phyloP scores from a whole-genome alignment of 2,329 filamentous ascomycete genomes.

The Colletotrichum cereale region DNA sequence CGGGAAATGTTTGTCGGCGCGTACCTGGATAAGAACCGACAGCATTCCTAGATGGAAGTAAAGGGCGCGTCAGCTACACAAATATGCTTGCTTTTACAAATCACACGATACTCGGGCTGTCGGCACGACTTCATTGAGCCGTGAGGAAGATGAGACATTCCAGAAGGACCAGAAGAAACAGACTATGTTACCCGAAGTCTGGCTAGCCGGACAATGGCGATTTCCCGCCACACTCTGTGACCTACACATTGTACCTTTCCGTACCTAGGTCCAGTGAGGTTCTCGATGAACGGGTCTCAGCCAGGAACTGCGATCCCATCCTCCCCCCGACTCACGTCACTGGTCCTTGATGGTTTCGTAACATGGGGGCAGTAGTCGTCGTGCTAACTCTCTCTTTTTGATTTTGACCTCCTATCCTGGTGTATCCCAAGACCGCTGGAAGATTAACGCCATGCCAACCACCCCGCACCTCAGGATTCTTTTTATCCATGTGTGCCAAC shows the following conservation, averaged over 20 bases:
- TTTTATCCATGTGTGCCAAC: not conserved
- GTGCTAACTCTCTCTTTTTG: conserved; percentile 11
- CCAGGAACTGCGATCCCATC: not conserved
- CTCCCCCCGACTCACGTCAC: not conserved
- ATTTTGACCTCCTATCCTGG: conserved; percentile 3
- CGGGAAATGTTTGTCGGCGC: not conserved
- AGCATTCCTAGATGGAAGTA: not conserved
- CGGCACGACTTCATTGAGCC: not conserved
- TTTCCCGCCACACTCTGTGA: not conserved
- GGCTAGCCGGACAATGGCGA: too few species aligned
- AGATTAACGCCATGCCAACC: conserved; percentile 5
- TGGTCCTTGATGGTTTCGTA: not conserved
- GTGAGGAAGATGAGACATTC: not conserved
- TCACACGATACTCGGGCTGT: not conserved
- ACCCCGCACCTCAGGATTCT: not conserved
- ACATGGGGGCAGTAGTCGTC: too few species aligned
- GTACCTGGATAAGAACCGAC: not conserved
- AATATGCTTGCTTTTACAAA: not conserved
- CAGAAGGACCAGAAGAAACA: not conserved
- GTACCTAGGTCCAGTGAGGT: too few species aligned
- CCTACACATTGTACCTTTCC: not conserved
- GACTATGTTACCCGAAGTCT: not conserved
- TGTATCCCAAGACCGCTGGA: not conserved
- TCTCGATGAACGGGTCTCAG: not conserved
- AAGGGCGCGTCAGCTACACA: too few species aligned